These are phyloP conservation scores for Dendrobium huoshanense DNA, from an alignment of 106 monocot species.

Conservation along the genomic window DNA sequence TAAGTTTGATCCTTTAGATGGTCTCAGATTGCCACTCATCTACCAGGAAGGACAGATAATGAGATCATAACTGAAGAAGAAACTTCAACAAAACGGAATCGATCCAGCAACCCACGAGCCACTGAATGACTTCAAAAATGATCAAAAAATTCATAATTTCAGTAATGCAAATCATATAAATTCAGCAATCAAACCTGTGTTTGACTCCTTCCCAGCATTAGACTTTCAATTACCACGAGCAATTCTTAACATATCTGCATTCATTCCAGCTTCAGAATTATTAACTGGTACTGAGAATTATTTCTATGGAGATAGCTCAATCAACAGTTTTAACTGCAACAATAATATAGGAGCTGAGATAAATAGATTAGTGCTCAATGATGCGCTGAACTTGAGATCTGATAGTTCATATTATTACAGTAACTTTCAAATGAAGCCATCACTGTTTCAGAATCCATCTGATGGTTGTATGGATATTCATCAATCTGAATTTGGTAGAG, in stretches of 20 bases:
- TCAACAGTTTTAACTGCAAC: conserved; percentile 2
- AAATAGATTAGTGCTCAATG: background rate
- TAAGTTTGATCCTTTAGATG: conserved; percentile 15
- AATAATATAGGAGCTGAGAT: background rate
- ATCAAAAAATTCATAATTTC: background rate
- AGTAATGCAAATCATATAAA: background rate
- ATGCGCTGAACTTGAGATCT: background rate
- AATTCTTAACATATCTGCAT: background rate
- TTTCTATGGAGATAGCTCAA: conserved; percentile 2
- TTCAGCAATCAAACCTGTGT: conserved; percentile 5
- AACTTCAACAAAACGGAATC: conserved; percentile 38
- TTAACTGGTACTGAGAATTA: background rate
- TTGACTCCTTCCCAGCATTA: conserved; percentile 29
- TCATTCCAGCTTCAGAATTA: background rate
- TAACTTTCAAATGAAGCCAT: background rate
- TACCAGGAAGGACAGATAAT: conserved; percentile 46
- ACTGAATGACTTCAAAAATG: background rate
- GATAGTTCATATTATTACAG: background rate
- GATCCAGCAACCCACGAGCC: conserved; percentile 44
- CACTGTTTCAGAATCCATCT: background rate
- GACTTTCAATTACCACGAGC: conserved; percentile 1
- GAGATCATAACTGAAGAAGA: conserved; percentile 51
- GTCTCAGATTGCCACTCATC: conserved; percentile 50
- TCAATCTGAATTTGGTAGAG: background rate
- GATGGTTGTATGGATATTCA: background rate